Evolutionary conservation across 345 rosid genomes (phyloP), one percentile per base, ranked within the genome.

Genomic region (Streptanthus diversifolius): DNA sequence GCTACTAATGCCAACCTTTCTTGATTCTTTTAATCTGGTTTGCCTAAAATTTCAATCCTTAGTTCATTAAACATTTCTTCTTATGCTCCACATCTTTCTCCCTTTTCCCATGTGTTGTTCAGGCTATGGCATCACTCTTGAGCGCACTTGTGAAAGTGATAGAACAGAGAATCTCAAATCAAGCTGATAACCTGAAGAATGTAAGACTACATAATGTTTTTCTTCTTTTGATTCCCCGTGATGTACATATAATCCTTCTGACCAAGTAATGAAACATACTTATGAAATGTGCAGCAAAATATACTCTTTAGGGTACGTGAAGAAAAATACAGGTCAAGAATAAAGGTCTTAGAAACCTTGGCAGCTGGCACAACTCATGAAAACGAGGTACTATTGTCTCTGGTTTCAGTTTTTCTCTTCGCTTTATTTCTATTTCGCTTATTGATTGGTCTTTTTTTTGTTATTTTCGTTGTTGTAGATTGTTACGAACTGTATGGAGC

Each of bases 341-440:
- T 88, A 47, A 87, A 79, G 77, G 87, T 82, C 19, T 82, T 91
- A 63, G 99, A 91, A 78, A 85, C 97, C 75, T 83, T 95, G 56
- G 87, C 81, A 58, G 80, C 82, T 66, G 98, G 98, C 71, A 73
- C 87, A 37, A 72, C 83, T 48, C 85, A 85, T 77, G 99, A 95
- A 81, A 84, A 88, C 43, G 86, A 84, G 93, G 99, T 95, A 77
- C 14, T 69, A 63, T 37, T 48, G 44, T 68, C 52, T 78, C 43
- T 75, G n/a, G 39, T 47, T 63, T 63, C 41, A 55, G n/a, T 43
- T 18, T 57, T 66, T 56, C 62, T 33, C 10, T 61, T 10, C 35
- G 11, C 52, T 15, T 35, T 29, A 10, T 53, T 4, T 7, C 18
- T 12, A 4, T 19, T 49, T 24, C 12, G 18, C 45, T 59, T 41